Conservation (phyloP, 441 rosid genomes). For the Brassica balearica region DNA sequence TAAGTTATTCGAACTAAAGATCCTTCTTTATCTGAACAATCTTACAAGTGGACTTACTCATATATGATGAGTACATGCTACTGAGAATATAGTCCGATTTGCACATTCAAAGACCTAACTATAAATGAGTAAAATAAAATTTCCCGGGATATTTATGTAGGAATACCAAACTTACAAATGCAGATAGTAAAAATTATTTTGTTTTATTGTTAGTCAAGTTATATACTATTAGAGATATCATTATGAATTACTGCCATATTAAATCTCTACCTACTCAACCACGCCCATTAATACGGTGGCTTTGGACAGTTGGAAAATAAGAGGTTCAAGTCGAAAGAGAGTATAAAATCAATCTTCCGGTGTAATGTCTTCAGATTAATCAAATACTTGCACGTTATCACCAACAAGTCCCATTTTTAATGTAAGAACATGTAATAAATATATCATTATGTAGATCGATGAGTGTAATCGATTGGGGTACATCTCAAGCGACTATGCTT, state of each 20-base stretch:
- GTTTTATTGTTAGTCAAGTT: neutral
- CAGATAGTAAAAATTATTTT: neutral
- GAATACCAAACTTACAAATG: conserved; percentile 6
- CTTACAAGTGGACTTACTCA: neutral
- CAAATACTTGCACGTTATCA: conserved; percentile 3
- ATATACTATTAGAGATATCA: conserved; percentile 4
- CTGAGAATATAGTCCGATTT: neutral
- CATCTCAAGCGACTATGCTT: neutral
- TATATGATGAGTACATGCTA: conserved; percentile 4
- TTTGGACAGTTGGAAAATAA: conserved; percentile 35
- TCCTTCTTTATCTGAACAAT: neutral
- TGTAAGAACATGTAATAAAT: conserved; percentile 25
- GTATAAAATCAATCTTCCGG: conserved; percentile 4
- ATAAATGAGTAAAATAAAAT: neutral
- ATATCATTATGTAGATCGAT: conserved; percentile 9
- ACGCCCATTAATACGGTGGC: conserved; percentile 35
- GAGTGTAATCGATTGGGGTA: neutral
- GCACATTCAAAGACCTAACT: neutral
- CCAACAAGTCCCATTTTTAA: conserved; percentile 15
- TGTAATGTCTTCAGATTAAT: neutral
- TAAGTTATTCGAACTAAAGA: neutral
- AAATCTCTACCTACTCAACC: conserved; percentile 39
- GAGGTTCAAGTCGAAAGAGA: conserved; percentile 24
- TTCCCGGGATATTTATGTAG: neutral
- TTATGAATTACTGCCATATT: conserved; percentile 14